Evolutionary conservation across 208 protist genomes (phyloP), one percentile per base, ranked within the genome.

Genomic region (Crithidia expoeki): DNA sequence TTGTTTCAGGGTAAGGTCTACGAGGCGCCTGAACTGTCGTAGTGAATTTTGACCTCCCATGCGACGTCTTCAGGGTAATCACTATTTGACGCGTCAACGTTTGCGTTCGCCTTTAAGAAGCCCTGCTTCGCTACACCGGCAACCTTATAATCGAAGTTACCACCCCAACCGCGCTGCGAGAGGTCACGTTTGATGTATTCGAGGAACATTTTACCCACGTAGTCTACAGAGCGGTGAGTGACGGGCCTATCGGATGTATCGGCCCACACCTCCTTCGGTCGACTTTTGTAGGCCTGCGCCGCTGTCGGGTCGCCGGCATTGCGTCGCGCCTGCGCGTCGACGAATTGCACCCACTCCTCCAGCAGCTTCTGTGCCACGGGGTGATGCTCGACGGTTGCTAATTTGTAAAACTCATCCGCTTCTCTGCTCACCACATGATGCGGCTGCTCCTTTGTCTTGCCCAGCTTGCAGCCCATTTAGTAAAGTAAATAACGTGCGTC

Each of bases 81-180:
- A 36, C 72, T 75, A 50, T 68, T 68, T 4, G 69, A 69, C 4
- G 81, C 72, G 50, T 93, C 83, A 14, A 95, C 66, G 19, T 66
- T 85, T 10, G 84, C 90, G 55, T 65, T 93, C 2, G 81, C 82
- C 56, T 89, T 89, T 23, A 95, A 30, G 64, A 89, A 94, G 3
- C 90, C 90, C 65, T 93, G 84, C 36, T 84, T 83, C 6, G 72
- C 64, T 0, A 92, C 82, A 2, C 90, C 90, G 23, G 84, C 84
- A 11, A 95, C 88, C 57, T 84, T 86, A 72, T 95, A 95, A 58
- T 94, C 84, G 61, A 95, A 95, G 44, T 89, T 91, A 23, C 90
- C 90, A 14, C 86, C 84, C 90, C 90, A 95, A 27, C 81, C 81
- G 6, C 85, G 77, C 42, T 79, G 63, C 17, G 74, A 84, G 11